Base-by-base conservation (phyloP, 805 yeast genomes). In the Candida railenensis region DNA sequence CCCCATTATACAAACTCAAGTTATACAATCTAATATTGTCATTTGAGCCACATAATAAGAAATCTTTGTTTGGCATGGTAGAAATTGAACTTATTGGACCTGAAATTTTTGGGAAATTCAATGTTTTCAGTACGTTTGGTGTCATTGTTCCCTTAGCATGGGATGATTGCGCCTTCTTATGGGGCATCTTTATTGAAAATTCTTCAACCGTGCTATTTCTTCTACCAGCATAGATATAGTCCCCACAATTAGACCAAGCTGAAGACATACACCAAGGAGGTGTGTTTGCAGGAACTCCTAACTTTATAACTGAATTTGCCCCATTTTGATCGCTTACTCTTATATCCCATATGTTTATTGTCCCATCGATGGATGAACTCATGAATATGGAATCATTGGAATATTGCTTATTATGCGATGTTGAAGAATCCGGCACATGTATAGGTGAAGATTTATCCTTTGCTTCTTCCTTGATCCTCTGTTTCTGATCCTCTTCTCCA, bases 241-340 rank as follows among this genome's bases (percentile, higher is more conserved):
- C 83, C 9, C 99, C 99, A 56, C 85, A 84, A 43, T 73, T 72
- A 7, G 96, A 84, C 97, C 98, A 92, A 46, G 87, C 81, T 0
- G 96, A 81, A 5, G 89, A 79, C 77, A 86, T 82, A 63, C 96
- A 86, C 98, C 98, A 94, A 0, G 98, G 98, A 0, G 98, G 96
- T 0, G 85, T 77, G 1, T 80, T 81, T 8, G 76, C 68, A 1
- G 89, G 83, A 1, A 83, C 77, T 0, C 77, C 76, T 12, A 83
- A 61, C 34, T 73, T 73, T 15, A 82, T 59, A 0, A 76, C 83
- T 3, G 74, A 67, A 16, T 49, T 40, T 5, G 25, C 12, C 3
- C 34, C 34, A 22, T 34, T 36, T 22, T 36, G 38, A 0, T 69
- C 64, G 3, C 66, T 58, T 1, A 68, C 62, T 48, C 99, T 75